Base-by-base conservation (phyloP, 139 green algal species). In the Zygnema circumcarinatum region DNA sequence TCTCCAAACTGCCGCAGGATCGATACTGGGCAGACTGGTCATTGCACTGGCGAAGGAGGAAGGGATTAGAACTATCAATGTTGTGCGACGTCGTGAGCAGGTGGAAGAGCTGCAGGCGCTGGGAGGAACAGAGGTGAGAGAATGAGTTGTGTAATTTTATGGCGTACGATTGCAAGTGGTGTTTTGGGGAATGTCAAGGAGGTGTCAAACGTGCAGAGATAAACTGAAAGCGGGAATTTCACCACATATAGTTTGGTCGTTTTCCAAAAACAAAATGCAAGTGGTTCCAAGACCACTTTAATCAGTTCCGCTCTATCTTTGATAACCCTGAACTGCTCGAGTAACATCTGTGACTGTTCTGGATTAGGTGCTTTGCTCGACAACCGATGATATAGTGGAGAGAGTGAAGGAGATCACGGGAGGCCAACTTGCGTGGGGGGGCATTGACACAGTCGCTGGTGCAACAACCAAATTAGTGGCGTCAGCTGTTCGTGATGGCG, bases 11-110 rank as follows among this genome's bases (percentile, higher is more conserved):
- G 76, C 82, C 22, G 82, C 82, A 22, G 38, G 36, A 36, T 88
- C 76, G 20, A 40, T 39, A 25, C 69, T 88, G 36, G 82, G 82
- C 2, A 47, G 82, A n/a, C 82, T 75, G 82, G 31, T 88, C 7
- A 88, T 88, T 75, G 40, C 62, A 41, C 76, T 88, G 82, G 74
- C 75, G 2, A 88, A 54, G n/a, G 29, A 62, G 31, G n/a, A 52
- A 20, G 82, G 82, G 42, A 88, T 88, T 53, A 88, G 52, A 36
- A 88, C 82, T 32, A 67, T 88, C 35, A 88, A 88, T 74, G 69
- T 88, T 47, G 82, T 88, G 69, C 67, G 82, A 31, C 35, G 69
- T 2, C 20, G 32, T 20, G 69, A 47, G 35, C 36, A 85, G 68
- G 72, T 52, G 2, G 35, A 54, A 2, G 82, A 88, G 82, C 82